A percentile compares a stretch with the other conserved stretches of the same genome.
Conservation (phyloP, 805 yeast genomes). For the Candida boleticola region DNA sequence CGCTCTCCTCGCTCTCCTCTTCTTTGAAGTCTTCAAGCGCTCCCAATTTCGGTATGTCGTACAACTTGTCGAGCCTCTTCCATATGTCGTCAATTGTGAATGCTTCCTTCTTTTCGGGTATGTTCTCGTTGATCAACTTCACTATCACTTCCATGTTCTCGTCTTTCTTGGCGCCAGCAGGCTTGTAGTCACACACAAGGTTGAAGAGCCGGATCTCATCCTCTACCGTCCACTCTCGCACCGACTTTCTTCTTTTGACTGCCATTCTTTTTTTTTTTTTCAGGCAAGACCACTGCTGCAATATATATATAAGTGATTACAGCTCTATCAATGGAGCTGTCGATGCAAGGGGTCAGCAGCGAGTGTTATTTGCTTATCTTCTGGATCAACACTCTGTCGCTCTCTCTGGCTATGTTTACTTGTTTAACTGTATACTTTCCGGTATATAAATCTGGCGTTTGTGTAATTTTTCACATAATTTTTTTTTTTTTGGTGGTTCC, state of each 20-base stretch:
- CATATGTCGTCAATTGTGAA: slow-evolving; percentile 54
- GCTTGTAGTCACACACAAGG: slow-evolving; percentile 63
- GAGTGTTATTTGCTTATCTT: no score
- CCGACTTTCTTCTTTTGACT: slow-evolving; percentile 1
- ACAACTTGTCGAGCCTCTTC: slow-evolving; percentile 52
- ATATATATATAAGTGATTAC: no score
- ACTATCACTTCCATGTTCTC: slow-evolving; percentile 43
- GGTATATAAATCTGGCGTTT: neutral
- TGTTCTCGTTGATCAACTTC: slow-evolving; percentile 33
- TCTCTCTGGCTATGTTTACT: no score
- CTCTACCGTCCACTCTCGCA: slow-evolving; percentile 51
- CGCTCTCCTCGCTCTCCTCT: slow-evolving; percentile 1
- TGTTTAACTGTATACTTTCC: no score
- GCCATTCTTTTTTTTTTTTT: no score
- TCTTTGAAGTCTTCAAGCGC: slow-evolving; percentile 23
- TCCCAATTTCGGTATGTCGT: slow-evolving; percentile 59
- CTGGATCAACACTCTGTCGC: no score
- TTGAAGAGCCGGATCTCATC: slow-evolving; percentile 63
- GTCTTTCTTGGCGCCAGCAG: slow-evolving; percentile 56
- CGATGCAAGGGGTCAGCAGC: slow-evolving; percentile 2
- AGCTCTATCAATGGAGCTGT: no score
- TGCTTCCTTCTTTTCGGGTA: slow-evolving; percentile 14
- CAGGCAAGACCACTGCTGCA: no score
- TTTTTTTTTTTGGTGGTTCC: neutral
- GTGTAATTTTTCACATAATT: neutral